Evolutionary conservation across 2,329 filamentous ascomycete genomes (phyloP).

Genomic region (Colletotrichum chlorophyti): DNA sequence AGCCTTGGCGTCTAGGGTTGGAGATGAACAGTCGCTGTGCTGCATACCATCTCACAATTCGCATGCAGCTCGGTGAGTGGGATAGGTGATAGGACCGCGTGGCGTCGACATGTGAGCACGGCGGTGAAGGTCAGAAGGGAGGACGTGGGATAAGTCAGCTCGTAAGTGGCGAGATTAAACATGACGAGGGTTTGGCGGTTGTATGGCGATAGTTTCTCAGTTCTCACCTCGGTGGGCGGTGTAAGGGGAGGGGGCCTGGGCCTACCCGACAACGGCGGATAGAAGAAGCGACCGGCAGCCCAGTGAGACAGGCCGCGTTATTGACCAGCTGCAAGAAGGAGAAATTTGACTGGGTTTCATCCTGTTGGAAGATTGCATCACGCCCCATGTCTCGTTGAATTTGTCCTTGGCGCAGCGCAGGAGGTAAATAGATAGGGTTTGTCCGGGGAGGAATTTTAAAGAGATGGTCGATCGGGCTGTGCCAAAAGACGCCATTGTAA

Average conservation of each 20-base stretch:
- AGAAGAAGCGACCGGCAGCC: constrained; percentile 14
- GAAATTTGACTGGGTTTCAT: not conserved
- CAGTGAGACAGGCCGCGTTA: constrained; percentile 1
- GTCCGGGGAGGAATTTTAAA: not conserved
- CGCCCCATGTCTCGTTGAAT: too few species aligned
- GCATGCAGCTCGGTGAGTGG: constrained; percentile 11
- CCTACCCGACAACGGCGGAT: not conserved
- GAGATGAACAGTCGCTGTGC: constrained; percentile 22
- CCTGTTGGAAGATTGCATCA: not conserved
- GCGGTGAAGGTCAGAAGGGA: constrained; percentile 12
- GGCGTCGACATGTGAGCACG: not conserved
- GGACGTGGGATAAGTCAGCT: not conserved
- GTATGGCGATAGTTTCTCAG: constrained; percentile 8
- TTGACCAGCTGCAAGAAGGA: not conserved
- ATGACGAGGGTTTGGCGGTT: constrained; percentile 2
- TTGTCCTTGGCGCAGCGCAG: too few species aligned
- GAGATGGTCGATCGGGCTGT: not conserved
- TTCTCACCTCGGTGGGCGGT: constrained; percentile 3
- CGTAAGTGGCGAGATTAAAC: constrained; percentile 23
- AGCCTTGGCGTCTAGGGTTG: constrained; percentile 13
- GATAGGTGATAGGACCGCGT: not conserved
- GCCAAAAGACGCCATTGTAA: not conserved
- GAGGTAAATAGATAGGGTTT: not conserved
- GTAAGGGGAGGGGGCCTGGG: not conserved
- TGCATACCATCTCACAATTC: constrained; percentile 23